Base-by-base conservation (phyloP, 768 basidiomycete genomes). In the Nidula microcarpa region DNA sequence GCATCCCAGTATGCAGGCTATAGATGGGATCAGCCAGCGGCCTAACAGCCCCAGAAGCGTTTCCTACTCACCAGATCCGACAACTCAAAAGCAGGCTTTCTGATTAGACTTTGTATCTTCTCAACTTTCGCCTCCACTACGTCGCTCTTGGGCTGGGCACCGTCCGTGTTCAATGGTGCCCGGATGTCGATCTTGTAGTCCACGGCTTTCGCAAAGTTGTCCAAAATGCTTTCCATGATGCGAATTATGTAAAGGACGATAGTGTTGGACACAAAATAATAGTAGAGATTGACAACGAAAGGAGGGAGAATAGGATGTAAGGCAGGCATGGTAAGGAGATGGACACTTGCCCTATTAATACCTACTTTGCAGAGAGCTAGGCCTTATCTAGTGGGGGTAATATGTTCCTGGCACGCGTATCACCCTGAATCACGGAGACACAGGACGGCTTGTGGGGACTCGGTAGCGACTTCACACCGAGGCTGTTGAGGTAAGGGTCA, bases 1-100 rank as follows among this genome's bases (percentile, higher is more conserved):
- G 78, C 79, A 62, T 88, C 78, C 34, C 66, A 52, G 49, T 76
- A 72, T 11, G 79, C 80, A 32, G 74, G 72, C 84, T 85, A 56
- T 44, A 33, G 37, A 32, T 49, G 9, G 41, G 44, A 17, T 35
- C 7, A 48, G 32, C 10, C 10, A 32, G 32, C 43, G 5, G 58
- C 65, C 49, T 55, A 41, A 11, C 5, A 41, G 11, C 13, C 13
- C 37, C 16, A 17, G 13, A 41, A 41, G 11, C 39, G 5, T 41
- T 13, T 5, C 39, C 39, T 41, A 41, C 23, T 30, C 23, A 76
- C 75, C 54, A 72, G 53, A 54, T 73, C 70, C 1, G 55, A 33
- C 5, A 55, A 51, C 5, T 50, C 55, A 36, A 72, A 55, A 1
- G 66, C 59, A 2, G 68, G 68, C 33, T 62, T 64, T 11, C n/a